These are phyloP conservation scores for Aspergillus leporis DNA, from an alignment of 495 filamentous ascomycete species.

Conservation along the genomic window DNA sequence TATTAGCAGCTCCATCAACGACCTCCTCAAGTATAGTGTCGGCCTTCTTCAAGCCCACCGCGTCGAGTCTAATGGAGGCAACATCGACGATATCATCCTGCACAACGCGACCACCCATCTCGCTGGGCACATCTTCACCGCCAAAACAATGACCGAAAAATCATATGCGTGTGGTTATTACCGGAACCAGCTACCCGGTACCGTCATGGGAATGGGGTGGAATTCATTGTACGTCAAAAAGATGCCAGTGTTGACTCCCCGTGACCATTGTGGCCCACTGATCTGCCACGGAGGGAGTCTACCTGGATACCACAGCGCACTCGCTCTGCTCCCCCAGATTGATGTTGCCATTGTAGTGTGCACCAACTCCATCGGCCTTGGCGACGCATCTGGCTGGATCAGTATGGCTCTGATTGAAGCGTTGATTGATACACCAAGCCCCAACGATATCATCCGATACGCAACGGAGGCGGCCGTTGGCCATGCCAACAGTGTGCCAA, in stretches of 20 bases:
- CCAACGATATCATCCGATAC: background rate
- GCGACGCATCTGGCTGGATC: conserved; percentile 2
- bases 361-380: conserved; percentile 3
- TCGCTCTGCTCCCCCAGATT: conserved; percentile 3
- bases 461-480: background rate
- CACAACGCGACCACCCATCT: too few relatives aligned
- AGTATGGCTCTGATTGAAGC: conserved; percentile 4
- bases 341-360: background rate
- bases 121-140: background rate
- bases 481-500: background rate
- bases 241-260: background rate
- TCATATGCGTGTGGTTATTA: conserved; percentile 2
- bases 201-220: conserved; percentile 2
- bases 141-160: background rate
- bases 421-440: background rate
- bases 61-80: too few relatives aligned
- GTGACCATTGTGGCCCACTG: background rate
- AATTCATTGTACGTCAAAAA: background rate
- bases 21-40: background rate
- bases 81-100: too few relatives aligned
- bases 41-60: background rate
- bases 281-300: conserved; percentile 1
- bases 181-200: background rate
- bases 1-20: background rate
- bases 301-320: background rate